phyloP scores from a whole-genome alignment of 768 basidiomycete species.

The Thelephora ganbajun region DNA sequence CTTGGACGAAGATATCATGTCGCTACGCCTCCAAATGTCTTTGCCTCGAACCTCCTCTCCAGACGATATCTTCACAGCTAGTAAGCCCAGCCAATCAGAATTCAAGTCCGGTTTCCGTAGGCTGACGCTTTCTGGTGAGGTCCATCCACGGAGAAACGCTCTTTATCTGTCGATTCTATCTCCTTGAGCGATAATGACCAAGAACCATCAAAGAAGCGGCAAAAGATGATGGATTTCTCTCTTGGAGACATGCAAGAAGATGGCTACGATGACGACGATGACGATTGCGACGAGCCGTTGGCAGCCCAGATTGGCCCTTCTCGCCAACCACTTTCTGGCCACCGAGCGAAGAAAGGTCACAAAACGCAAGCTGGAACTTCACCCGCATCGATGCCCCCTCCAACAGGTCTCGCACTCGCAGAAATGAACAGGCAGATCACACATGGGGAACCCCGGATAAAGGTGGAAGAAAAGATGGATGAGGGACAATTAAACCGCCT shows the following conservation, averaged over 20 bases:
- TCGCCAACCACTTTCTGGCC: constrained; percentile 16
- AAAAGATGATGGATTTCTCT: neutral
- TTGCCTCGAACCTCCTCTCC: constrained; percentile 37
- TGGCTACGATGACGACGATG: constrained; percentile 7
- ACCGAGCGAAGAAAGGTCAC: constrained; percentile 18
- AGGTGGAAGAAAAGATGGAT: constrained; percentile 70
- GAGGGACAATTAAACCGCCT: constrained; percentile 64
- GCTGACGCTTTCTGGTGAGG: neutral
- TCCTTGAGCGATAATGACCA: neutral
- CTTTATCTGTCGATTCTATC: neutral
- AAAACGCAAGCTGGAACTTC: constrained; percentile 48
- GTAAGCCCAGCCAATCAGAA: neutral
- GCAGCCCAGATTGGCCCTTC: constrained; percentile 15
- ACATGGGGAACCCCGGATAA: constrained; percentile 34
- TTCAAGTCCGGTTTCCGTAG: neutral
- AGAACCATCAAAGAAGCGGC: neutral
- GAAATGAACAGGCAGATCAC: constrained; percentile 33
- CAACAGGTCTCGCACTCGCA: constrained; percentile 23
- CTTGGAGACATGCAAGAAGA: neutral
- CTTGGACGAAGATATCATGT: constrained; percentile 51
- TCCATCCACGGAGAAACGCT: neutral
- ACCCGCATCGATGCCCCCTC: constrained; percentile 29
- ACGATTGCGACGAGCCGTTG: constrained; percentile 12
- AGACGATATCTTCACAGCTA: constrained; percentile 24
- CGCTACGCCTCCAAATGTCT: constrained; percentile 59